A percentile compares a stretch with the other conserved stretches of the same genome.
phyloP scores from a whole-genome alignment of 768 basidiomycete species.

The Rhizopogon vinicolor region DNA sequence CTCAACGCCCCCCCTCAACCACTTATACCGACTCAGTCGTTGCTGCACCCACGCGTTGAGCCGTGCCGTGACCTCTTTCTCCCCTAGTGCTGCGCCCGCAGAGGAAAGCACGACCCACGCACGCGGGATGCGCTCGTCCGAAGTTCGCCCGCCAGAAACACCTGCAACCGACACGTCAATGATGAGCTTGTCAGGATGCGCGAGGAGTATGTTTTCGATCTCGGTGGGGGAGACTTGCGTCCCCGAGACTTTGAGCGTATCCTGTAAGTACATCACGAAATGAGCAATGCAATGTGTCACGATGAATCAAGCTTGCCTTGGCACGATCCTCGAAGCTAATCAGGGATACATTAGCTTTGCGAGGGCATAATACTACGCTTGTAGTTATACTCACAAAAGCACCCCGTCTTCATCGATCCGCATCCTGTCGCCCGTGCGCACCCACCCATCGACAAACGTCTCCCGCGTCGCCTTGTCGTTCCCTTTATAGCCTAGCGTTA shows the following conservation, averaged over 20 bases:
- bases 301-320: slow-evolving; percentile 59
- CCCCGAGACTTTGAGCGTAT: slow-evolving; percentile 70
- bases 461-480: slow-evolving; percentile 57
- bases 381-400: slow-evolving; percentile 46
- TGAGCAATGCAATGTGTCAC: slow-evolving; percentile 14
- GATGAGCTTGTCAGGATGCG: slow-evolving; percentile 54
- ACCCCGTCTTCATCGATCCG: slow-evolving; percentile 46
- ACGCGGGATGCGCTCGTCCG: slow-evolving; percentile 63
- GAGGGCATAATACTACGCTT: too few relatives aligned
- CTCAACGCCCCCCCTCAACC: slow-evolving; percentile 64
- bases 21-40: slow-evolving; percentile 65
- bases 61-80: slow-evolving; percentile 31
- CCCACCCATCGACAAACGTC: slow-evolving; percentile 64
- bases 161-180: slow-evolving; percentile 63
- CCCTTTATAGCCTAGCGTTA: slow-evolving; percentile 60
- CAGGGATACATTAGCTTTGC: not conserved
- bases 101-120: slow-evolving; percentile 67
- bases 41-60: slow-evolving; percentile 54
- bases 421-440: slow-evolving; percentile 64
- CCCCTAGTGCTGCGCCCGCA: slow-evolving; percentile 44
- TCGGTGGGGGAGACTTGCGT: slow-evolving; percentile 69
- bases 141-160: slow-evolving; percentile 58
- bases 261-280: slow-evolving; percentile 29
- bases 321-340: slow-evolving; percentile 59
- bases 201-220: slow-evolving; percentile 57